A percentile compares a stretch with the other conserved stretches of the same genome.
phyloP scores from a whole-genome alignment of 2,329 filamentous ascomycete genomes.

The Aspergillus oerlinghausenensis region DNA sequence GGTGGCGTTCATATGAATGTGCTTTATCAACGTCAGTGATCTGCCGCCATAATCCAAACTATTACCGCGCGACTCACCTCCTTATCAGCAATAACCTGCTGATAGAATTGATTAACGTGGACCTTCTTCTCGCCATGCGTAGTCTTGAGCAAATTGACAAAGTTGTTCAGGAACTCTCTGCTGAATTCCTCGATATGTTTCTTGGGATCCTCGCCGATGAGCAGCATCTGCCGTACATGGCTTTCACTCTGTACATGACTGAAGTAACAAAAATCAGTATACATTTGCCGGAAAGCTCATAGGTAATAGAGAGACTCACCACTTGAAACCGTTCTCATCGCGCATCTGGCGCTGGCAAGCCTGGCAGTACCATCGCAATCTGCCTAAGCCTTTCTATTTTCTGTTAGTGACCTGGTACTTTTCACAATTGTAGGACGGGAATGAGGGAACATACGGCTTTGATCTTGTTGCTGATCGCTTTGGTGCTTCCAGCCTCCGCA shows the following conservation, averaged over 20 bases:
- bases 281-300: too few species aligned
- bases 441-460: conserved; percentile 64
- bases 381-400: conserved; percentile 52
- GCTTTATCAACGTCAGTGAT: conserved; percentile 31
- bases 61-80: conserved; percentile 37
- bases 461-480: conserved; percentile 84
- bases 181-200: conserved; percentile 80
- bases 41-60: too few species aligned
- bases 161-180: conserved; percentile 75
- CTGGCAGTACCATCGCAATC: conserved; percentile 88
- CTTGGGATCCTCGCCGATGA: conserved; percentile 81
- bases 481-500: conserved; percentile 89
- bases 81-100: conserved; percentile 84
- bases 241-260: conserved; percentile 77
- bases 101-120: conserved; percentile 88
- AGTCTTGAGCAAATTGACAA: conserved; percentile 70
- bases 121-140: conserved; percentile 88
- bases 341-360: conserved; percentile 72
- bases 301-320: conserved; percentile 12
- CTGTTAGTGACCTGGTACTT: conserved; percentile 6
- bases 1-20: conserved; percentile 91
- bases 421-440: neutral
- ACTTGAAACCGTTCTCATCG: conserved; percentile 89
- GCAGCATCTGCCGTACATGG: conserved; percentile 83
- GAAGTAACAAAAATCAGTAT: neutral